Base-by-base conservation (phyloP, 2,329 filamentous ascomycete species). In the Calonectria pteridis region DNA sequence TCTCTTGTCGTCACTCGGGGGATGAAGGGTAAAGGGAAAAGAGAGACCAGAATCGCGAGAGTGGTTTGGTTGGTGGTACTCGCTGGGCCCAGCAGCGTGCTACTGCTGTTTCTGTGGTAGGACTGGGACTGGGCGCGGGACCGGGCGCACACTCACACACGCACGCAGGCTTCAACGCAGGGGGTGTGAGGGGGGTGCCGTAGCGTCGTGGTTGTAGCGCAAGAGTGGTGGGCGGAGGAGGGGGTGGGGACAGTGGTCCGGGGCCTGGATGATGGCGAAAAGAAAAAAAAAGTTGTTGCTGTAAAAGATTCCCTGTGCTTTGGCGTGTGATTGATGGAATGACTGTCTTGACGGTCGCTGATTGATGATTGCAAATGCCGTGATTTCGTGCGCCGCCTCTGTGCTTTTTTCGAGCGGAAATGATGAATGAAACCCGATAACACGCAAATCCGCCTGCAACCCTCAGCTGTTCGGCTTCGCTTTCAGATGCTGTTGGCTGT, bases 41-140 rank as follows among this genome's bases (percentile, higher is more conserved):
- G 74, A 76, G 77, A 72, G 68, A 73, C 71, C 71, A 74, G 73
- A 75, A 75, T 78, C 75, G 74, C 73, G 75, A 79, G 73, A 68
- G 67, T 63, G 64, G 74, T 75, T 74, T 74, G 73, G 71, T 73
- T 72, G 77, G 74, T 72, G 74, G 70, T 65, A 72, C 76, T 77
- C 73, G 73, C 69, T 37, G 65, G 58, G 33, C 65, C 71, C 49
- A 72, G 71, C 65, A 72, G 59, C 40, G 78, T 78, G 75, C 76
- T 76, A 79, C 75, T 72, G 75, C 69, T 68, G 40, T 43, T 63
- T 64, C 59, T 67, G 53, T 58, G 70, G 69, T 63, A 72, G 69
- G 65, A 72, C 70, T 67, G 66, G 63, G 70, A 72, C 64, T 72
- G 69, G 62, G 68, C 49, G 68, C 68, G 55, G 35, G 55, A 68